Conservation (phyloP, 352 stramenopile genomes). For the Globisporangium nodosum region DNA sequence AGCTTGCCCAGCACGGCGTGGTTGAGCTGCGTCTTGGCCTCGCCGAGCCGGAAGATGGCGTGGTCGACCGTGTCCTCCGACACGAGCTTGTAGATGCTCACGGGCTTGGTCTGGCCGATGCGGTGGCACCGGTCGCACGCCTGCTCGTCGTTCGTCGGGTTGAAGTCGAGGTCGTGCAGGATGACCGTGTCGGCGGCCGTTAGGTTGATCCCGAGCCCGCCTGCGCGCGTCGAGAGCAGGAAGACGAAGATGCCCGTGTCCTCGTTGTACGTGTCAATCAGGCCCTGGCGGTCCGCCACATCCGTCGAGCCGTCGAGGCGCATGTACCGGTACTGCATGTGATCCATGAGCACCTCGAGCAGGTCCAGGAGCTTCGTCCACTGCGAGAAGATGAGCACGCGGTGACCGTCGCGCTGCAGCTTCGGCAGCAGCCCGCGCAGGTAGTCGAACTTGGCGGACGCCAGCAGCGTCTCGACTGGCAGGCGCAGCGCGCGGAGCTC, state of each 20-base stretch:
- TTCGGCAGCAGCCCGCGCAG: slow-evolving; percentile 87
- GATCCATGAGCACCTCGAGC: slow-evolving; percentile 81
- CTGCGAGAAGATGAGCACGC: slow-evolving; percentile 96
- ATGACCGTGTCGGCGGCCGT: slow-evolving; percentile 90
- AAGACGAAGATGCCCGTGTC: slow-evolving; percentile 95
- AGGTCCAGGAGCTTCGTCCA: slow-evolving; percentile 95
- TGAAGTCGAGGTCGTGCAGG: slow-evolving; percentile 85
- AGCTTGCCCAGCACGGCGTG: slow-evolving; percentile 82
- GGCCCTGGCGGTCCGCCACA: slow-evolving; percentile 62
- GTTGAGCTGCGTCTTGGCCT: slow-evolving; percentile 85
- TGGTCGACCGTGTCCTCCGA: slow-evolving; percentile 90
- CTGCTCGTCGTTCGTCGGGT: slow-evolving; percentile 81
- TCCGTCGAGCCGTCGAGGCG: slow-evolving; percentile 77
- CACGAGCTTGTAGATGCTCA: slow-evolving; percentile 92
- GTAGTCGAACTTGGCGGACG: slow-evolving; percentile 93
- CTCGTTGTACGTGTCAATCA: slow-evolving; percentile 86
- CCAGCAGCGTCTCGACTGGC: slow-evolving; percentile 83
- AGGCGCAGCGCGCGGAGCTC: slow-evolving; percentile 85
- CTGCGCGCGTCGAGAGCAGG: slow-evolving; percentile 95
- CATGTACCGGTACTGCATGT: slow-evolving; percentile 73
- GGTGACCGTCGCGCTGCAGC: slow-evolving; percentile 83
- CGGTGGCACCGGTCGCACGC: slow-evolving; percentile 88
- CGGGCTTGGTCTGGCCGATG: slow-evolving; percentile 86
- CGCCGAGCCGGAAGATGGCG: slow-evolving; percentile 84
- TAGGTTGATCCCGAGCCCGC: slow-evolving; percentile 98